Evolutionary conservation across 257 asterid species (phyloP), one percentile per base, ranked within the genome.

Genomic region (Solanum appendiculatum): DNA sequence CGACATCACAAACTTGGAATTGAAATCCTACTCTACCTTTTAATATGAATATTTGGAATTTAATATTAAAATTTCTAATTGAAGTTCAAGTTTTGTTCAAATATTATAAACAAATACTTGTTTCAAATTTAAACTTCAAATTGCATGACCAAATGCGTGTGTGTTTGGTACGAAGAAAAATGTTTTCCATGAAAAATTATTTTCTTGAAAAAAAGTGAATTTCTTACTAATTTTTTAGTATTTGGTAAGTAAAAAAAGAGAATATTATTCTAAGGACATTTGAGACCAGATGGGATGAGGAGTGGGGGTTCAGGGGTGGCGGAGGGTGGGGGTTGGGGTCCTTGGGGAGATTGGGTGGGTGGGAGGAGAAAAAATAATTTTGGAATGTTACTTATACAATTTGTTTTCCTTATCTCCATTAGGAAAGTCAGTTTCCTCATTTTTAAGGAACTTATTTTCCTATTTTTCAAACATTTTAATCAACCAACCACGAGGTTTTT

Each of bases 401-500:
- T 1, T 54, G 5, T 0, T 54, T 20, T 54, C 0, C 1, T 20
- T 20, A 20, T 20, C 63, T 7, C 4, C 2, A 54, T 54, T 7
- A 18, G 10, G 4, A 1, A 54, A 54, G 25, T 18, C 4, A 54
- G 18, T 20, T 54, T 54, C 1, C 11, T 54, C 25, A 54, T 20
- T 54, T 54, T 54, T 54, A 54, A 54, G n/a, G 0, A 54, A 20
- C 1, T 54, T 54, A 20, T 20, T 54, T 54, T 54, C 1, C 5
- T 20, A 54, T 20, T 54, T 54, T 6, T 7, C 63, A 54, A 2
- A 54, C 0, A 54, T 54, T 54, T 54, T 54, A 1, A 54, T 20
- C 25, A 54, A 54, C 0, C 23, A 20, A 54, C 7, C 6, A 44
- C 6, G 0, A 54, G 2, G 0, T 0, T 7, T 54, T 1, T 20